phyloP scores from a whole-genome alignment of 192 early-diverging fungal species.

The Coemansia sp. region DNA sequence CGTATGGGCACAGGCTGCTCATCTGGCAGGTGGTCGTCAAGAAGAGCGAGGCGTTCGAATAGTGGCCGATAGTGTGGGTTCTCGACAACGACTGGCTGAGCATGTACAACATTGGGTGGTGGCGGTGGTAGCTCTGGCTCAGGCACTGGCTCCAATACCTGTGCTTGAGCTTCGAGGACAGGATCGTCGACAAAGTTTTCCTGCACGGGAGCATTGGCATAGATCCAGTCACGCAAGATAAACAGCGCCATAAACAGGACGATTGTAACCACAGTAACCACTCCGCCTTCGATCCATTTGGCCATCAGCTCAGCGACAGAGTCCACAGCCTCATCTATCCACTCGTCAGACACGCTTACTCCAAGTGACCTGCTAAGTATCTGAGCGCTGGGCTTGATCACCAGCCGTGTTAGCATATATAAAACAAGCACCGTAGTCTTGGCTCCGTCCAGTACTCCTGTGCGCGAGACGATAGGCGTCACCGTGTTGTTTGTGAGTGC shows the following conservation, averaged over 20 bases:
- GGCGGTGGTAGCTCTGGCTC: constrained; percentile 1
- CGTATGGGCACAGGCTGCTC: constrained; percentile 27
- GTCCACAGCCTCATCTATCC: constrained; percentile 27
- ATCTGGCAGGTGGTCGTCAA: constrained; percentile 32
- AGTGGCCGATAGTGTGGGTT: constrained; percentile 40
- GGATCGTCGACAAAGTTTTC: constrained; percentile 49
- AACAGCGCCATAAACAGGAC: constrained; percentile 81
- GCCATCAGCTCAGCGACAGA: constrained; percentile 54
- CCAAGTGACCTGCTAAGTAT: constrained; percentile 21
- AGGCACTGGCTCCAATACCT: background rate
- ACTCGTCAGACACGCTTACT: constrained; percentile 17
- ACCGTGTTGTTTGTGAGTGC: constrained; percentile 17
- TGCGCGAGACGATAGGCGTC: constrained; percentile 39
- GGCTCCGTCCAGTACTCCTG: constrained; percentile 46
- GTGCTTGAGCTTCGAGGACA: background rate
- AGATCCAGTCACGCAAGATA: constrained; percentile 88
- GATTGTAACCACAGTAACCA: constrained; percentile 76
- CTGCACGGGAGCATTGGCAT: constrained; percentile 47
- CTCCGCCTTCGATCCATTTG: constrained; percentile 85
- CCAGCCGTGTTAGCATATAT: constrained; percentile 32
- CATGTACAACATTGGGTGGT: constrained; percentile 17
- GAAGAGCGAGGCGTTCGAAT: constrained; percentile 36
- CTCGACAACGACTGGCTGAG: constrained; percentile 38
- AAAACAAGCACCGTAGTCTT: constrained; percentile 28
- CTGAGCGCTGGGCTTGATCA: constrained; percentile 13